Conservation (phyloP, 176 grass and related monocot genomes). For the Thinopyrum elongatum region DNA sequence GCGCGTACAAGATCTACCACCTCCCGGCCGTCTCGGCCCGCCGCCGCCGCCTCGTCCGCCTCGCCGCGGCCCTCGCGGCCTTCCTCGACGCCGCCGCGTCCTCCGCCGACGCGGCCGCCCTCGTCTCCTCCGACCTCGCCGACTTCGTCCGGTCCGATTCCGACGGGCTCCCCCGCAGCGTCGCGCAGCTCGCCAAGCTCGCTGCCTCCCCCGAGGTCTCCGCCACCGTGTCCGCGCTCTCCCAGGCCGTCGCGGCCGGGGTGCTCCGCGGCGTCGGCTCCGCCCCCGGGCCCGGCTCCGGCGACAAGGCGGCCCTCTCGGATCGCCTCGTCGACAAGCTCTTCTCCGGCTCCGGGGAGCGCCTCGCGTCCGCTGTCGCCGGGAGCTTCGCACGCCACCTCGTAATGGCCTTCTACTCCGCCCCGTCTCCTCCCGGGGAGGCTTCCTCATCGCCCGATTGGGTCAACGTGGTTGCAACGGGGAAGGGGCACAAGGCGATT, state of each 20-base stretch:
- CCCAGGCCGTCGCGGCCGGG: slow-evolving; percentile 61
- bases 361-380: slow-evolving; percentile 59
- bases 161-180: slow-evolving; percentile 68
- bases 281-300: neutral
- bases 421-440: slow-evolving; percentile 28
- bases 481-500: slow-evolving; percentile 51
- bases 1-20: slow-evolving; percentile 82
- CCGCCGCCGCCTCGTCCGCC: slow-evolving; percentile 50
- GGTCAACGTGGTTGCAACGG: slow-evolving; percentile 56
- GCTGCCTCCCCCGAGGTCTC: slow-evolving; percentile 69
- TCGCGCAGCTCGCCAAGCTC: slow-evolving; percentile 75
- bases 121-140: slow-evolving; percentile 70
- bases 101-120: slow-evolving; percentile 58
- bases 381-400: slow-evolving; percentile 77
- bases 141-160: slow-evolving; percentile 70
- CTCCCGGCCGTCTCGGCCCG: slow-evolving; percentile 63
- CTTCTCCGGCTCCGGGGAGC: slow-evolving; percentile 66
- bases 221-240: slow-evolving; percentile 51
- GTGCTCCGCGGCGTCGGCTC: slow-evolving; percentile 38
- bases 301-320: slow-evolving; percentile 23
- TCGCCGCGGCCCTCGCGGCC: slow-evolving; percentile 48
- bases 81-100: slow-evolving; percentile 59
- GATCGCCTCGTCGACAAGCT: slow-evolving; percentile 81
- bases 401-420: slow-evolving; percentile 50
- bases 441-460: slow-evolving; percentile 40